Conservation (phyloP, 73 alveolate genomes). For the Breviolum minutum region DNA sequence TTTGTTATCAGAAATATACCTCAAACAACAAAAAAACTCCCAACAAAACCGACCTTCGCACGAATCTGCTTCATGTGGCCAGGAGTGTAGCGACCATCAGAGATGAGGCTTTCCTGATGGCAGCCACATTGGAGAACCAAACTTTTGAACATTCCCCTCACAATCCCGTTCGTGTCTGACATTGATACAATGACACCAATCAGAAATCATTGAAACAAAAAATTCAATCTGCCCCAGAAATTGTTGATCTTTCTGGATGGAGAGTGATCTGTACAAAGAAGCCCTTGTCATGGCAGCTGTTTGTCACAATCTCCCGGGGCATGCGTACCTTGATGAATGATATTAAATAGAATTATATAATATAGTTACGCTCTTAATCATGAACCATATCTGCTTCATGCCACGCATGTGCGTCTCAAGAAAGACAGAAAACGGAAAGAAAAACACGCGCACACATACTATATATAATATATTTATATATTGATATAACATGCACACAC, state of each 20-base stretch:
- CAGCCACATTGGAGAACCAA: too few species aligned
- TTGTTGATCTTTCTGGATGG: background rate
- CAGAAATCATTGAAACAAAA: background rate
- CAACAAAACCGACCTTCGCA: background rate
- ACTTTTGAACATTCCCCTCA: background rate
- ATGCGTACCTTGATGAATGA: too few species aligned
- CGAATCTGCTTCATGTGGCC: constrained; percentile 44
- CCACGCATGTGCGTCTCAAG: too few species aligned
- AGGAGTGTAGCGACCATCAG: constrained; percentile 33
- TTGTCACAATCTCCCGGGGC: too few species aligned
- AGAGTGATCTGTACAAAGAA: too few species aligned
- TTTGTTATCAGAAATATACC: background rate
- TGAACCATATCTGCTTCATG: too few species aligned
- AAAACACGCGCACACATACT: too few species aligned
- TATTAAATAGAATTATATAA: too few species aligned
- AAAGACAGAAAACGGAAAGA: too few species aligned
- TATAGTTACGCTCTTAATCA: too few species aligned
- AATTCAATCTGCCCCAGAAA: background rate
- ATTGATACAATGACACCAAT: background rate
- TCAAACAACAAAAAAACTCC: background rate
- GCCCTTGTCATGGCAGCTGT: too few species aligned
- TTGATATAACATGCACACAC: too few species aligned
- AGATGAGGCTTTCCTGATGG: constrained; percentile 35
- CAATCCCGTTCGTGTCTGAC: background rate
- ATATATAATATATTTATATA: background rate